Evolutionary conservation across 805 yeast species (phyloP).

Genomic region (Brettanomyces custersianus): DNA sequence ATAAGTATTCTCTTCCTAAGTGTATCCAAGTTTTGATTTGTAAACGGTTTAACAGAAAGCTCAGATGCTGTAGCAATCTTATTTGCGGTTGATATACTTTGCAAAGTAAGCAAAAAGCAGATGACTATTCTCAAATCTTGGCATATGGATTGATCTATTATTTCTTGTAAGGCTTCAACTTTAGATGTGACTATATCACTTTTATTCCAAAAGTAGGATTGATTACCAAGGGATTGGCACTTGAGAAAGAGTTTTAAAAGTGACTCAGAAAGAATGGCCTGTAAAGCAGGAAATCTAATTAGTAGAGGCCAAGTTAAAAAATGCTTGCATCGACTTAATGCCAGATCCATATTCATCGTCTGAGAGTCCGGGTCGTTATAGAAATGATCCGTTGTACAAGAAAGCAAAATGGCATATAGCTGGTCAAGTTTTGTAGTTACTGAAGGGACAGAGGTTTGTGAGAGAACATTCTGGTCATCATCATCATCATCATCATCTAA

Average conservation of each 20-base stretch:
- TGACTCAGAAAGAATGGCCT: conserved; percentile 18
- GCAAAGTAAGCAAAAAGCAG: not conserved
- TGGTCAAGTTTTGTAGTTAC: conserved; percentile 18
- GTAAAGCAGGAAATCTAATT: conserved; percentile 17
- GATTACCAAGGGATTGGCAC: conserved; percentile 10
- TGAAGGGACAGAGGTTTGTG: conserved; percentile 2
- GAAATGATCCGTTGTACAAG: conserved; percentile 12
- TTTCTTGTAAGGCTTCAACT: not conserved
- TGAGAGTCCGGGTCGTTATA: conserved; percentile 12
- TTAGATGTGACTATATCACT: not conserved
- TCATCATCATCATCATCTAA: conserved; percentile 7
- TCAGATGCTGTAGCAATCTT: conserved; percentile 5
- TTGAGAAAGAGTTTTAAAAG: conserved; percentile 17
- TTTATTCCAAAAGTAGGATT: conserved; percentile 13
- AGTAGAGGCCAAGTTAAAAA: conserved; percentile 23
- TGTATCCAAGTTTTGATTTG: conserved; percentile 6
- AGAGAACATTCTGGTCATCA: conserved; percentile 4
- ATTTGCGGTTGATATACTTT: not conserved
- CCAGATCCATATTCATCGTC: conserved; percentile 11
- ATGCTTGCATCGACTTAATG: conserved; percentile 15
- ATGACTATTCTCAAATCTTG: not conserved
- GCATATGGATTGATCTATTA: too few relatives aligned
- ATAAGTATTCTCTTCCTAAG: conserved; percentile 5
- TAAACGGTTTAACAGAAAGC: conserved; percentile 10
- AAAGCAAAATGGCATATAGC: conserved; percentile 19